These are phyloP conservation scores for Coniochaeta prunicola DNA, from an alignment of 2,329 filamentous ascomycete genomes.

Conservation along the genomic window DNA sequence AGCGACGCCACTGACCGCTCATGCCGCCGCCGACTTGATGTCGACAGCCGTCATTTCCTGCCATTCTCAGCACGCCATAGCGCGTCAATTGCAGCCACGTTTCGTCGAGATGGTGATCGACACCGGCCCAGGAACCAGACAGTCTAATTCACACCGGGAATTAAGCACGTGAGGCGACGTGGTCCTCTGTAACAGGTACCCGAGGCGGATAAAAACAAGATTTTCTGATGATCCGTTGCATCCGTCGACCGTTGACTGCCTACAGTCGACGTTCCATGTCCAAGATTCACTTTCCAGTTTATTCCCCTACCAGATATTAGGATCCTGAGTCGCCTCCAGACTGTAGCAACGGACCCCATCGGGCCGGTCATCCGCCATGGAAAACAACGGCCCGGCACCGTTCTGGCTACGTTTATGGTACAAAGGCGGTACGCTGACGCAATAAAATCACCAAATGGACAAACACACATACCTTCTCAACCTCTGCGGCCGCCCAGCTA, in stretches of 20 bases:
- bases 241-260: too few relatives aligned
- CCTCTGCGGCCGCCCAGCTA: too few relatives aligned
- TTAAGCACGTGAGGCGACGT: background rate
- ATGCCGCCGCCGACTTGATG: conserved; percentile 1
- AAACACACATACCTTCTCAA: too few relatives aligned
- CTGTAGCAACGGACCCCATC: background rate
- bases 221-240: background rate
- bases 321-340: too few relatives aligned
- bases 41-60: background rate
- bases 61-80: background rate
- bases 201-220: background rate
- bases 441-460: too few relatives aligned
- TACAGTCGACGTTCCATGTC: background rate
- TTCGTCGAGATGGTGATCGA: background rate
- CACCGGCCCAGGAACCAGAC: background rate
- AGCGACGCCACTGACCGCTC: conserved; percentile 8
- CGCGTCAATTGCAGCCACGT: background rate
- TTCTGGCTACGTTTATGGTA: too few relatives aligned
- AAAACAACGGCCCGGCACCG: too few relatives aligned
- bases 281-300: background rate
- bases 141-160: background rate
- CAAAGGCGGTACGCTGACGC: too few relatives aligned
- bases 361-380: background rate
- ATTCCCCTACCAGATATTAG: too few relatives aligned
- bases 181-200: background rate